These are phyloP conservation scores for Mortierella sp. DNA, from an alignment of 371 early-diverging fungal genomes.

Conservation along the genomic window DNA sequence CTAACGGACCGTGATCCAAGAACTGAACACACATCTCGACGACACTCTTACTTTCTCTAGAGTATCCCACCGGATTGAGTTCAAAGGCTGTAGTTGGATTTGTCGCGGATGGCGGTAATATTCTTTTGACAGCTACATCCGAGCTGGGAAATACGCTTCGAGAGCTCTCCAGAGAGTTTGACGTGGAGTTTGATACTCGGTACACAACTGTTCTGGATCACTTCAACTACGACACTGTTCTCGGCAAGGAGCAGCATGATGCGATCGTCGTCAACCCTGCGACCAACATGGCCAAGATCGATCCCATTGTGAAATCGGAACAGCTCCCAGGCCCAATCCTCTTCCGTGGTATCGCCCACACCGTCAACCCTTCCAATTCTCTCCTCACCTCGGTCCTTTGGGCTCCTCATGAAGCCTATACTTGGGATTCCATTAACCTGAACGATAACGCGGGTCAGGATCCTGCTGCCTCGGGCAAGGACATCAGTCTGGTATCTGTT, in stretches of 20 bases:
- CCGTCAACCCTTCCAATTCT: slow-evolving; percentile 62
- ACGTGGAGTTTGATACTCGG: slow-evolving; percentile 78
- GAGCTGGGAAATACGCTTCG: slow-evolving; percentile 76
- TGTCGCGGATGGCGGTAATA: slow-evolving; percentile 92
- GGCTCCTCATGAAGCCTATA: slow-evolving; percentile 71
- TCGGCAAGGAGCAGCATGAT: slow-evolving; percentile 54
- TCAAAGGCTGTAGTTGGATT: slow-evolving; percentile 80
- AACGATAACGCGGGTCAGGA: slow-evolving; percentile 51
- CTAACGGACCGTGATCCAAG: no score
- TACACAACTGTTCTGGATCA: slow-evolving; percentile 78
- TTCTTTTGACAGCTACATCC: slow-evolving; percentile 76
- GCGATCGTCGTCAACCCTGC: slow-evolving; percentile 54
- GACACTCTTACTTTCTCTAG: no score
- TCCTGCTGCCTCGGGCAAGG: slow-evolving; percentile 58
- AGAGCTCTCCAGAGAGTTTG: slow-evolving; percentile 87
- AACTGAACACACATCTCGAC: no score
- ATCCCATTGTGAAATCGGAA: slow-evolving; percentile 55
- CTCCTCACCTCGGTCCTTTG: slow-evolving; percentile 75
- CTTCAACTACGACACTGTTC: slow-evolving; percentile 57
- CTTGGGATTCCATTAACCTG: slow-evolving; percentile 57
- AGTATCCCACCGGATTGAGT: slow-evolving; percentile 59
- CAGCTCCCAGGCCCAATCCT: slow-evolving; percentile 64
- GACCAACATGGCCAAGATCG: slow-evolving; percentile 52
- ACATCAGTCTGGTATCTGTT: slow-evolving; percentile 76
- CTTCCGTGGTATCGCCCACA: slow-evolving; percentile 84